A percentile compares a stretch with the other conserved stretches of the same genome.
These are phyloP conservation scores for Arthromyces matolae DNA, from an alignment of 768 basidiomycete genomes.

Conservation along the genomic window DNA sequence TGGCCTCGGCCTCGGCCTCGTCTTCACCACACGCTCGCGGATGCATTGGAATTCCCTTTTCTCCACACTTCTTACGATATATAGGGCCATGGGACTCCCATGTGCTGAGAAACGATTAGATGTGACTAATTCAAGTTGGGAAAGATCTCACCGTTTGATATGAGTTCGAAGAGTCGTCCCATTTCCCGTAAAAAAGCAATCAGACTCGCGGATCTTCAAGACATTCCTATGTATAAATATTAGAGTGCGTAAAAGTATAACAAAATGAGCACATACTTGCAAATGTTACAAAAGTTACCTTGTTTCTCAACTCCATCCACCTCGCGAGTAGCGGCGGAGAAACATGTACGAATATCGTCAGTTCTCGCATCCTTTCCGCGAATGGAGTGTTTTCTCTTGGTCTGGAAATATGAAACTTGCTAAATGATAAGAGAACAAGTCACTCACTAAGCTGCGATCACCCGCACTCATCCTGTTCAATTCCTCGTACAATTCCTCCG, in stretches of 20 bases:
- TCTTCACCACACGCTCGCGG: neutral
- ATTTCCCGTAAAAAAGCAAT: conserved; percentile 3
- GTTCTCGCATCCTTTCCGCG: conserved; percentile 6
- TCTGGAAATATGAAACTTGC: neutral
- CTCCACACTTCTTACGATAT: neutral
- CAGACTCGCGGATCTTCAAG: neutral
- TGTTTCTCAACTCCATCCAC: neutral
- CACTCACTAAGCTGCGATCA: too few relatives aligned
- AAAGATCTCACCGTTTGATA: conserved; percentile 4
- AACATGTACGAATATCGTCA: conserved; percentile 7
- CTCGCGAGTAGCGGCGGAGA: neutral
- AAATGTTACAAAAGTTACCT: conserved; percentile 6
- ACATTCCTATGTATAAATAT: neutral
- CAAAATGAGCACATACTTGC: neutral
- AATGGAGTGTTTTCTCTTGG: conserved; percentile 2
- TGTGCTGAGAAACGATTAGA: neutral
- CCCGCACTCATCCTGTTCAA: too few relatives aligned
- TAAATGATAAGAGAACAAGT: too few relatives aligned
- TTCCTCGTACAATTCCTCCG: too few relatives aligned
- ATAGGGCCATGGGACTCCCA: neutral
- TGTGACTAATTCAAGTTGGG: neutral
- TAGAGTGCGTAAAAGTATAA: neutral
- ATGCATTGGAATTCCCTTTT: neutral
- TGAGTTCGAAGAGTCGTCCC: conserved; percentile 3
- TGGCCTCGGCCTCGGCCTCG: too few relatives aligned